Evolutionary conservation across 148 eudicot genomes (phyloP).

Genomic region (Spergularia bocconei): DNA sequence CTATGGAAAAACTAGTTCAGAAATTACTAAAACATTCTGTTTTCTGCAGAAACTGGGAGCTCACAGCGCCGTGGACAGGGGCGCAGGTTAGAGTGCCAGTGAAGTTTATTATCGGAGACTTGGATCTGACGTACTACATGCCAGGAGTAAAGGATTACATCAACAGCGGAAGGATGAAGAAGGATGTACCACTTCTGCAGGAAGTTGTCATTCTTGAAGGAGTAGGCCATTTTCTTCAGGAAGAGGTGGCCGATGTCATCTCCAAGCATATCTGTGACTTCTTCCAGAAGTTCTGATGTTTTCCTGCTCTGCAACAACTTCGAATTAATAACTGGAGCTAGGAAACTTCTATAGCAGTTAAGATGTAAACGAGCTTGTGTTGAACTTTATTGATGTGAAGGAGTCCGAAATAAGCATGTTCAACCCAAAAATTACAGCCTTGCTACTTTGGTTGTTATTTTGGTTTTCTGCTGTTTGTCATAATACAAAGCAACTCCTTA

Average conservation of each 20-base stretch:
- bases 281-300: constrained; percentile 16
- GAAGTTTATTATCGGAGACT: constrained; percentile 23
- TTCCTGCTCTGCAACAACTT: too few relatives aligned
- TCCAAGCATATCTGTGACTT: constrained; percentile 30
- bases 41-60: constrained; percentile 22
- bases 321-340: too few relatives aligned
- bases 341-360: too few relatives aligned
- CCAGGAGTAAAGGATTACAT: constrained; percentile 23
- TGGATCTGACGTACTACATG: constrained; percentile 26
- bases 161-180: constrained; percentile 4
- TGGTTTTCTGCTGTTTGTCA: too few relatives aligned
- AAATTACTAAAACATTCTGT: not conserved
- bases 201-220: constrained; percentile 31
- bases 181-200: constrained; percentile 22
- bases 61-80: constrained; percentile 21
- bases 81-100: constrained; percentile 20
- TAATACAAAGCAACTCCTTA: too few relatives aligned
- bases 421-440: too few relatives aligned
- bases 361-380: too few relatives aligned
- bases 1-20: too few relatives aligned
- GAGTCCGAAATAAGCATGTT: too few relatives aligned
- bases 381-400: too few relatives aligned
- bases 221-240: constrained; percentile 35
- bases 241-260: constrained; percentile 28
- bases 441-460: too few relatives aligned